Conservation (phyloP, 169 alveolate genomes). For the Cryptosporidium viatorum region DNA sequence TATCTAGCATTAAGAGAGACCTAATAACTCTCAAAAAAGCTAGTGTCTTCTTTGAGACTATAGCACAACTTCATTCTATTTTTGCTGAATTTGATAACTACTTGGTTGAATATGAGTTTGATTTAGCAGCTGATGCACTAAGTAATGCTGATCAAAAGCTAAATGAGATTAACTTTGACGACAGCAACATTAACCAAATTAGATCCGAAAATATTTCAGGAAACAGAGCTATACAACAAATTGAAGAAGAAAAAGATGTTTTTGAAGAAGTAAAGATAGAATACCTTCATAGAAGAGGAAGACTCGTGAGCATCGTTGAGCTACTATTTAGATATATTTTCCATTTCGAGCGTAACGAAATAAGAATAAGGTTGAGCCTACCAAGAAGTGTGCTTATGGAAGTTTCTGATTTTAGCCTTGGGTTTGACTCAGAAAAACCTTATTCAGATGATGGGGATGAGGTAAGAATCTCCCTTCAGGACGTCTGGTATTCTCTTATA, state of each 20-base stretch:
- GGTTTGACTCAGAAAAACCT: background rate
- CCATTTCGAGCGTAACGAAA: slow-evolving; percentile 18
- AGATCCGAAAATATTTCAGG: background rate
- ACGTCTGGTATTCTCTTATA: slow-evolving; percentile 58
- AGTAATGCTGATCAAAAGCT: slow-evolving; percentile 50
- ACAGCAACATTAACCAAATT: background rate
- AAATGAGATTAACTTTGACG: background rate
- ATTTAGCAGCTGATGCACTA: slow-evolving; percentile 66
- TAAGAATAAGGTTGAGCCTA: slow-evolving; percentile 47
- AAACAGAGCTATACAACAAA: background rate
- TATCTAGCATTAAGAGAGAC: slow-evolving; percentile 16
- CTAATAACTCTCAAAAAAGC: slow-evolving; percentile 16
- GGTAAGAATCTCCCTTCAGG: slow-evolving; percentile 46
- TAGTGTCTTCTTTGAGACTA: slow-evolving; percentile 19
- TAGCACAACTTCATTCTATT: slow-evolving; percentile 50
- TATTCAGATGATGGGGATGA: slow-evolving; percentile 40
- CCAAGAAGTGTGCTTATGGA: slow-evolving; percentile 44
- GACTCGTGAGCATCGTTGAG: slow-evolving; percentile 48
- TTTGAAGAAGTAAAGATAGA: slow-evolving; percentile 62
- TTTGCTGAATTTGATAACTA: slow-evolving; percentile 72
- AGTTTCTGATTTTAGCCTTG: background rate
- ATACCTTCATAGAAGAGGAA: slow-evolving; percentile 52
- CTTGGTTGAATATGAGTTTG: slow-evolving; percentile 59
- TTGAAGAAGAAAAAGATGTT: slow-evolving; percentile 20
- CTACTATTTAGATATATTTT: slow-evolving; percentile 46